phyloP scores from a whole-genome alignment of 164 flowering plant species.

The Echeveria elegans region DNA sequence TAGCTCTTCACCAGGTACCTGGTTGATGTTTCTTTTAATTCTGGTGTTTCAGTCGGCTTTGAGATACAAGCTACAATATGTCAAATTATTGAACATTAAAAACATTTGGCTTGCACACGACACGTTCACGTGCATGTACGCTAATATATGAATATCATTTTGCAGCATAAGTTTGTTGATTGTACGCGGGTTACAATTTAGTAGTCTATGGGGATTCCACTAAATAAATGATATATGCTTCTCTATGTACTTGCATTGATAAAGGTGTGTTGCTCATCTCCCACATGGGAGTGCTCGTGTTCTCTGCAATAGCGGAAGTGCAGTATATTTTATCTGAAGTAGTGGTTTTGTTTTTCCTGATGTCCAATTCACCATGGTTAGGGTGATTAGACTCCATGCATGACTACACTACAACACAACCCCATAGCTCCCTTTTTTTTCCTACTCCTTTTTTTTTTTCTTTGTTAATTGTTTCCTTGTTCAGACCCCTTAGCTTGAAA shows the following conservation, averaged over 20 bases:
- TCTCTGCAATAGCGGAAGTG: not conserved
- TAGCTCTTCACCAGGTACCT: not conserved
- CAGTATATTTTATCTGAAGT: not conserved
- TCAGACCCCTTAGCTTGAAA: not conserved
- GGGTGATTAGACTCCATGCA: not conserved
- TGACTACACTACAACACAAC: not conserved
- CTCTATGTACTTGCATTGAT: not conserved
- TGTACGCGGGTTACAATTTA: not conserved
- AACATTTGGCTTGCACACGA: too few relatives aligned
- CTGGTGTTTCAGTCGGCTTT: not conserved
- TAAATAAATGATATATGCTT: not conserved
- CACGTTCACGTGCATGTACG: not conserved
- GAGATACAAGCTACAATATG: not conserved
- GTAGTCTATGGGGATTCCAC: not conserved
- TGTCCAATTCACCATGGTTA: not conserved
- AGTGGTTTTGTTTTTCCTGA: not conserved
- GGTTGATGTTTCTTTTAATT: not conserved
- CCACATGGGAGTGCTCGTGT: constrained; percentile 5
- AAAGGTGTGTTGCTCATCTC: not conserved
- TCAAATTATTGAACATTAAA: too few relatives aligned
- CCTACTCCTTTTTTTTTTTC: not conserved
- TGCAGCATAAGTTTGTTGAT: not conserved
- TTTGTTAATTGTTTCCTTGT: not conserved
- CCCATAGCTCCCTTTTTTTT: constrained; percentile 1
- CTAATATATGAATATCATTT: not conserved